phyloP scores from a whole-genome alignment of 139 green algal species.

The Micractinium conductrix region DNA sequence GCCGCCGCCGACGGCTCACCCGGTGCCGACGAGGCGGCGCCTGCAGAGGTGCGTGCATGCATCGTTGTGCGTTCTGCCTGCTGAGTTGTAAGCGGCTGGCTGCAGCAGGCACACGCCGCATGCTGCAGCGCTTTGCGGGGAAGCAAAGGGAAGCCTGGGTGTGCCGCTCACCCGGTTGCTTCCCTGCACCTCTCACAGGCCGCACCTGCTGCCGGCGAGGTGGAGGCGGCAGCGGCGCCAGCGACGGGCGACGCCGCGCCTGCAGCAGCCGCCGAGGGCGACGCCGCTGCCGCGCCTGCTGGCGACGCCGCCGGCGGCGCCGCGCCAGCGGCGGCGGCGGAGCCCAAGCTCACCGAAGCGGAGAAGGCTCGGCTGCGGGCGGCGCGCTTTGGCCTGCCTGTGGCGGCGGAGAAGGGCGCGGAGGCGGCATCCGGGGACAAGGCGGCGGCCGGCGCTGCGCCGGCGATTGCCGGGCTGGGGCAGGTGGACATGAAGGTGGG shows the following conservation, averaged over 20 bases:
- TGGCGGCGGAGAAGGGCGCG: neutral
- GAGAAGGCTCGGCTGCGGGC: conserved; percentile 38
- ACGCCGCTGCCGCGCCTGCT: neutral
- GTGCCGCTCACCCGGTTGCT: no score
- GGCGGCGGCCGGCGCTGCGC: neutral
- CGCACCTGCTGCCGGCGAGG: neutral
- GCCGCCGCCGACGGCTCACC: neutral
- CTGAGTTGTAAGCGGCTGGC: no score
- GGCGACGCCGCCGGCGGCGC: neutral
- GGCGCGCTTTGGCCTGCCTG: conserved; percentile 37
- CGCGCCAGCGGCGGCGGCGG: neutral
- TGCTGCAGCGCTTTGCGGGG: no score
- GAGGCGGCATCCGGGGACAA: neutral
- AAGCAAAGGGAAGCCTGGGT: no score
- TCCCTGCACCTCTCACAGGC: neutral
- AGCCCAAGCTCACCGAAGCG: conserved; percentile 28
- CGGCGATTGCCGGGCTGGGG: conserved; percentile 39
- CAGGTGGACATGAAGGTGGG: conserved; percentile 23
- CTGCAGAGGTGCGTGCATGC: neutral
- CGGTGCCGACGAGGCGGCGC: conserved; percentile 5
- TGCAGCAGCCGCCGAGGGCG: neutral
- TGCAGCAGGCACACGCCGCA: no score
- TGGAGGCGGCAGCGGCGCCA: conserved; percentile 6
- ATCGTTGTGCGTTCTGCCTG: no score
- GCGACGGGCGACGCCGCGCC: neutral